These are phyloP conservation scores for Barnettozyma californica DNA, from an alignment of 805 yeast species.

Conservation along the genomic window DNA sequence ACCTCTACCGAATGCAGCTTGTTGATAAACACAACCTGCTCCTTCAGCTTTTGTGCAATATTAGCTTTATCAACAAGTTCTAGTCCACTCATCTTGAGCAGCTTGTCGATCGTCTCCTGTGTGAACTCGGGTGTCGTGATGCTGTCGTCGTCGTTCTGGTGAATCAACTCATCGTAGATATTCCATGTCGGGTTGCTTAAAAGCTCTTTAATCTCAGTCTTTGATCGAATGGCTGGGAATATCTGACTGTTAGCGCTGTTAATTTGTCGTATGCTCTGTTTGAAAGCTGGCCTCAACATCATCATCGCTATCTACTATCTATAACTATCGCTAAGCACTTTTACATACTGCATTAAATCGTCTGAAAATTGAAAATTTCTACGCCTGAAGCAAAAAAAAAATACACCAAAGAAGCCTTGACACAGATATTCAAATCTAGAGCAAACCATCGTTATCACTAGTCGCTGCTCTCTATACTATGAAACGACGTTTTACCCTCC, in stretches of 20 bases:
- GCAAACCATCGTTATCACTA: neutral
- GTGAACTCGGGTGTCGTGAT: conserved; percentile 2
- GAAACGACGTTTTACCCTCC: neutral
- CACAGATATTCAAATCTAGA: neutral
- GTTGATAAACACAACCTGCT: conserved; percentile 47
- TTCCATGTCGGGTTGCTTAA: neutral
- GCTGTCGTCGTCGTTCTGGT: conserved; percentile 13
- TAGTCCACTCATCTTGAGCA: conserved; percentile 47
- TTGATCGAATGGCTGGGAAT: neutral
- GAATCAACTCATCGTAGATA: conserved; percentile 7
- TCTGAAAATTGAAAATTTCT: too few species aligned
- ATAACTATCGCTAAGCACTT: too few species aligned
- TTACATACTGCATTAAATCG: too few species aligned
- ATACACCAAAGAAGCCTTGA: neutral
- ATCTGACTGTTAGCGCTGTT: neutral
- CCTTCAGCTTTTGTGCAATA: conserved; percentile 31
- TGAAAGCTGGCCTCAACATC: neutral
- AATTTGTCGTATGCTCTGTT: neutral
- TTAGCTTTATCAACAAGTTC: conserved; percentile 28
- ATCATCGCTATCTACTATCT: neutral
- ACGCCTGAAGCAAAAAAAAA: neutral
- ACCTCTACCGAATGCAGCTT: conserved; percentile 34
- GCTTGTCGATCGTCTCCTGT: conserved; percentile 21
- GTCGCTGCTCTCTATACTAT: neutral
- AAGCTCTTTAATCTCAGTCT: neutral